Evolutionary conservation across 495 filamentous ascomycete species (phyloP).

Genomic region (Penicillium diatomitis): DNA sequence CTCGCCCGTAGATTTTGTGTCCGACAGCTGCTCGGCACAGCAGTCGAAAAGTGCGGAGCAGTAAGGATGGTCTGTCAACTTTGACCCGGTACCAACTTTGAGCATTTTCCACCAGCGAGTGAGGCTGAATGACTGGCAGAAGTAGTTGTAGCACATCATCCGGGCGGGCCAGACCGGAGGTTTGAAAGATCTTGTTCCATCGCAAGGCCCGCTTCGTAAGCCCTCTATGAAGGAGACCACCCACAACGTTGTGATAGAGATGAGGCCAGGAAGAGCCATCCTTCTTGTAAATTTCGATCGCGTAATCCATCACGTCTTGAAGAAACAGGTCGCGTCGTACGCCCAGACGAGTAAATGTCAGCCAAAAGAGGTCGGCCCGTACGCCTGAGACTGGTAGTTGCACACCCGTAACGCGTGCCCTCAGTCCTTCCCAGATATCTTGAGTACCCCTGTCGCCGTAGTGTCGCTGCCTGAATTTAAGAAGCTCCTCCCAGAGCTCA

Average conservation of each 20-base stretch:
- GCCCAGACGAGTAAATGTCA: constrained; percentile 41
- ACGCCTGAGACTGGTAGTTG: constrained; percentile 39
- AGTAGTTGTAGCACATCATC: constrained; percentile 33
- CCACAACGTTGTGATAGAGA: constrained; percentile 43
- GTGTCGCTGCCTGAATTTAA: constrained; percentile 50
- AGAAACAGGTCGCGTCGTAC: constrained; percentile 39
- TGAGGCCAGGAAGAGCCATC: constrained; percentile 35
- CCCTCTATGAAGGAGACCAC: constrained; percentile 31
- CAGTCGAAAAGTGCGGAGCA: constrained; percentile 35
- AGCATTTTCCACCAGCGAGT: constrained; percentile 4
- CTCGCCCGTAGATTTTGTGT: constrained; percentile 49
- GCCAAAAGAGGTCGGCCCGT: constrained; percentile 49
- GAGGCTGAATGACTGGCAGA: constrained; percentile 12
- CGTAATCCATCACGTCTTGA: constrained; percentile 44
- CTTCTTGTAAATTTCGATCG: constrained; percentile 38
- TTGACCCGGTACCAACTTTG: neutral
- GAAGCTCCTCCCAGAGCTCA: constrained; percentile 54
- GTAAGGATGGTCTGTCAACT: constrained; percentile 2
- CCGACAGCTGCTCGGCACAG: constrained; percentile 33
- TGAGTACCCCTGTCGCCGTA: constrained; percentile 50
- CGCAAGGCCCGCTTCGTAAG: constrained; percentile 28
- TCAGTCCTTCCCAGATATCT: constrained; percentile 55
- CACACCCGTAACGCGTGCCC: constrained; percentile 29
- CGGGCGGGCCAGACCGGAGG: constrained; percentile 17
- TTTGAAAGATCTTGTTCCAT: constrained; percentile 38